phyloP scores from a whole-genome alignment of 2,329 filamentous ascomycete genomes.

The Fusarium robinianum region DNA sequence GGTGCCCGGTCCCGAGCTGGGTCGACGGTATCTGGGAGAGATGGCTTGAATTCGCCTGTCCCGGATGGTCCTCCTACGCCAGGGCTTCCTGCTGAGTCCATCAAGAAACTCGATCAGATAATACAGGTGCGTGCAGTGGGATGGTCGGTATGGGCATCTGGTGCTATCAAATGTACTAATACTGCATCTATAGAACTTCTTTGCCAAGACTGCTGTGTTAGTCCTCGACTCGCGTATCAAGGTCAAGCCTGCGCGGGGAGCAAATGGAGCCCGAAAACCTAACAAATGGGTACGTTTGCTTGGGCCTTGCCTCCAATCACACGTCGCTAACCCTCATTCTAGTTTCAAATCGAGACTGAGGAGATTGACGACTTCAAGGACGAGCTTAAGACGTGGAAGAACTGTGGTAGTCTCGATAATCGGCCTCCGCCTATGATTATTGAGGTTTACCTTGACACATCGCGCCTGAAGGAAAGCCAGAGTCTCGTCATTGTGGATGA shows the following conservation, averaged over 20 bases:
- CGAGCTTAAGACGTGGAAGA: slow-evolving; percentile 81
- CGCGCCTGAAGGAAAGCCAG: slow-evolving; percentile 79
- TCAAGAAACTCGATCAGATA: slow-evolving; percentile 88
- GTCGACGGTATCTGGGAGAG: slow-evolving; percentile 50
- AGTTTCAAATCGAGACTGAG: slow-evolving; percentile 96
- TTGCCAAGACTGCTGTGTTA: slow-evolving; percentile 82
- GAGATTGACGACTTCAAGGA: slow-evolving; percentile 88
- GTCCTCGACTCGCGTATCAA: slow-evolving; percentile 81
- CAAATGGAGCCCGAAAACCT: slow-evolving; percentile 58
- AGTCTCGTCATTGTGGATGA: slow-evolving; percentile 88
- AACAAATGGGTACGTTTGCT: slow-evolving; percentile 80
- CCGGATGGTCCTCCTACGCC: slow-evolving; percentile 48
- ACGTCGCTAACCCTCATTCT: slow-evolving; percentile 23
- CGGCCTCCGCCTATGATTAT: slow-evolving; percentile 84
- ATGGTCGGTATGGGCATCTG: no score
- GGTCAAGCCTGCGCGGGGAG: slow-evolving; percentile 56
- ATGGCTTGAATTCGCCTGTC: slow-evolving; percentile 53
- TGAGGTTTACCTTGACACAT: slow-evolving; percentile 85
- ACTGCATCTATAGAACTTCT: slow-evolving; percentile 74
- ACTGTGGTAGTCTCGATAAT: slow-evolving; percentile 74
- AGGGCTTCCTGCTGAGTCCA: slow-evolving; percentile 65
- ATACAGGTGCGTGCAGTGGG: slow-evolving; percentile 67
- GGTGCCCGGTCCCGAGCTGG: slow-evolving; percentile 49
- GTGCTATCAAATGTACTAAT: no score
- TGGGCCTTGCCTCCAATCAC: background rate